Percentiles rank a stretch among this genome's conserved stretches.
Evolutionary conservation across 495 filamentous ascomycete genomes (phyloP).

Genomic region (Aspergillus ostianus): DNA sequence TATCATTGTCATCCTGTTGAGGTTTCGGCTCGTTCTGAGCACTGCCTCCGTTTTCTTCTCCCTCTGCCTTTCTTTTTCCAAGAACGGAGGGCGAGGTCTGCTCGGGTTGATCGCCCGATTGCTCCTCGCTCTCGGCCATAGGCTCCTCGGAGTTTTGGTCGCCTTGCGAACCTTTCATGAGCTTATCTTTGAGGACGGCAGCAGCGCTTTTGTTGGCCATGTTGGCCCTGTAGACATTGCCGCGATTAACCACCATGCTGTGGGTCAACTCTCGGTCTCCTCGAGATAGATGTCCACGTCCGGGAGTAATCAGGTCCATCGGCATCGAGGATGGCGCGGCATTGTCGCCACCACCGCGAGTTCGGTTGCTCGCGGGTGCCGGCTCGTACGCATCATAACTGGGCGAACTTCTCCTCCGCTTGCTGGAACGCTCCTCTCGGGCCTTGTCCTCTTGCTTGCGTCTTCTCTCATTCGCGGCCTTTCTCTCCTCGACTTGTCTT

Average conservation of each 20-base stretch:
- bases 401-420: conserved; percentile 47
- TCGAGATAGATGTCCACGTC: conserved; percentile 57
- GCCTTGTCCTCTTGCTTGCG: conserved; percentile 67
- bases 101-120: conserved; percentile 22
- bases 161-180: conserved; percentile 51
- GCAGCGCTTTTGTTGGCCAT: conserved; percentile 93
- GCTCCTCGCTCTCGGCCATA: conserved; percentile 17
- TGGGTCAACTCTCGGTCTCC: conserved; percentile 67
- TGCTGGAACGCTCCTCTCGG: conserved; percentile 46
- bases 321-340: conserved; percentile 42
- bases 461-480: conserved; percentile 72
- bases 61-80: conserved; percentile 62
- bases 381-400: conserved; percentile 37
- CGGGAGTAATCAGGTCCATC: conserved; percentile 59
- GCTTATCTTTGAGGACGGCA: conserved; percentile 78
- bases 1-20: conserved; percentile 51
- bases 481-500: conserved; percentile 76
- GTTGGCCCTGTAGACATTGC: conserved; percentile 72
- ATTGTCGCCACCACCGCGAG: conserved; percentile 29
- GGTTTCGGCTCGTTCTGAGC: conserved; percentile 38
- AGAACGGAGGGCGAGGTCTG: conserved; percentile 46
- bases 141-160: conserved; percentile 17
- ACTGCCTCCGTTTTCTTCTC: conserved; percentile 59
- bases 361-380: conserved; percentile 24
- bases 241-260: conserved; percentile 82